Conservation (phyloP, 176 grass and related monocot genomes). For the Musa itinerans region DNA sequence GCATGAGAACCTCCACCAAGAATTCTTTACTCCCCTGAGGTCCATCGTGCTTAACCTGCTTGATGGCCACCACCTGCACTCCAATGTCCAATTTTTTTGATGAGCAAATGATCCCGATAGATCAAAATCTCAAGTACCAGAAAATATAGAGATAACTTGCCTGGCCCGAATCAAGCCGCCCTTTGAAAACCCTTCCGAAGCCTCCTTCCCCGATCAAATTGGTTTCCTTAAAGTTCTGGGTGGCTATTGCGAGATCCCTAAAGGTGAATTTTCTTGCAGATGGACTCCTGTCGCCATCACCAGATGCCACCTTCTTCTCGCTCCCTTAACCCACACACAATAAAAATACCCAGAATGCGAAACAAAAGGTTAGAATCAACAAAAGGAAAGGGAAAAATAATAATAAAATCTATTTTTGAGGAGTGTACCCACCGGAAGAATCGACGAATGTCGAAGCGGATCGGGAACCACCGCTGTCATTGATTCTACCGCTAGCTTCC, state of each 20-base stretch:
- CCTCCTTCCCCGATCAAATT: slow-evolving; percentile 89
- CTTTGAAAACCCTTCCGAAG: slow-evolving; percentile 90
- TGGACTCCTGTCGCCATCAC: slow-evolving; percentile 33
- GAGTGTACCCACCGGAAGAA: slow-evolving; percentile 27
- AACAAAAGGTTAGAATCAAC: not conserved
- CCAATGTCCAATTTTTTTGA: slow-evolving; percentile 10
- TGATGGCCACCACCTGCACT: slow-evolving; percentile 71
- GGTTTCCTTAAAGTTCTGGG: slow-evolving; percentile 58
- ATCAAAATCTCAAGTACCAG: not conserved
- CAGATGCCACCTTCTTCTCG: slow-evolving; percentile 36
- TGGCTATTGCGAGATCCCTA: slow-evolving; percentile 63
- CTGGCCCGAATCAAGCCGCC: slow-evolving; percentile 53
- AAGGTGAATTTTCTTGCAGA: slow-evolving; percentile 78
- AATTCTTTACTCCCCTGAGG: slow-evolving; percentile 77
- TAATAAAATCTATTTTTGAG: slow-evolving; percentile 2
- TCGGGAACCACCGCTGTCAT: slow-evolving; percentile 32
- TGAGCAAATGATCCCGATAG: not conserved
- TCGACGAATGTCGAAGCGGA: slow-evolving; percentile 33
- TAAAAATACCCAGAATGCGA: slow-evolving; percentile 6
- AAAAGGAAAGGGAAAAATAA: not conserved
- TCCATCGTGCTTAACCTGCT: slow-evolving; percentile 68
- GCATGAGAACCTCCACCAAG: slow-evolving; percentile 91
- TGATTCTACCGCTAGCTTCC: slow-evolving; percentile 22
- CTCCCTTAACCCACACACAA: slow-evolving; percentile 18
- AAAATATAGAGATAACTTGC: slow-evolving; percentile 22